Base-by-base conservation (phyloP, 208 protist species). In the Phytomonas francai region DNA sequence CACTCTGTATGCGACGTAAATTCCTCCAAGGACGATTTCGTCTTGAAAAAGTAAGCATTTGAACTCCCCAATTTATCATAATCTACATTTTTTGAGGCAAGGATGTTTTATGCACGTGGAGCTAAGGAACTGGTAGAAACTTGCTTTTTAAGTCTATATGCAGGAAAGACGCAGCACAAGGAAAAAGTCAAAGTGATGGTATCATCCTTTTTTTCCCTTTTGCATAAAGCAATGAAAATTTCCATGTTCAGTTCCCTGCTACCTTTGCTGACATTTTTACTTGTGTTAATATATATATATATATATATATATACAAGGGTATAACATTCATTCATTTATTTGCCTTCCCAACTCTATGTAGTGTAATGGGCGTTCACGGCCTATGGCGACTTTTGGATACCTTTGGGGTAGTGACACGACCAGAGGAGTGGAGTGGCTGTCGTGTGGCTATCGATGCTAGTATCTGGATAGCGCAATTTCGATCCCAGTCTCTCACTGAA, bases 381-480 rank as follows among this genome's bases (percentile, higher is more conserved):
- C 72, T 96, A 11, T 96, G 91, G 88, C 71, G 81, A 25, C 71
- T 96, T 34, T 78, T 96, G n/a, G 91, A 96, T 58, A 74, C 80
- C 7, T 92, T 93, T 68, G 88, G 88, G 0, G 72, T 88, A 42
- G 83, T 92, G 0, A 84, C 83, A 8, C 78, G 77, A 29, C 84
- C 88, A 30, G 88, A 88, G 32, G 68, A 80, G 0, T 81, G 85
- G 80, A 74, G 71, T 14, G 91, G 83, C 16, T 81, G 79, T 65
- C 82, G 84, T 0, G 87, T 96, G 36, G 91, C 91, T 7, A 77
- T 96, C 33, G 91, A 96, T 59, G 91, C 91, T 12, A 96, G 91
- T 68, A 92, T 96, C 63, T 96, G 91, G 88, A 89, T 93, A 22
- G 78, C 72, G 12, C 91, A 93, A 63, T 93, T 96, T 67, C 81